Evolutionary conservation across 2,329 filamentous ascomycete genomes (phyloP), one percentile per base, ranked within the genome.

Genomic region (Chaetomiaceae sp.): DNA sequence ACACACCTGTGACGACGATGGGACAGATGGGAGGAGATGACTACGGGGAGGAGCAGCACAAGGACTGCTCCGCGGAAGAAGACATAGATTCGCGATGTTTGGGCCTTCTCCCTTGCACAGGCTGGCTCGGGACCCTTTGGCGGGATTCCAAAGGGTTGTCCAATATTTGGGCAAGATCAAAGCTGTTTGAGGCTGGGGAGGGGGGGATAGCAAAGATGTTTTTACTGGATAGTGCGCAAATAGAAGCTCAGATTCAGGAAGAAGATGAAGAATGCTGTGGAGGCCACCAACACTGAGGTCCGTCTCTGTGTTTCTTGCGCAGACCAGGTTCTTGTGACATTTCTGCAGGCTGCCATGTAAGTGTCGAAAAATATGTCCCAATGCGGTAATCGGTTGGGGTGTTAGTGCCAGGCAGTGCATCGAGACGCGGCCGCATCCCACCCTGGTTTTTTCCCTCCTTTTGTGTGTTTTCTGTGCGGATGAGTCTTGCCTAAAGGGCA

Each of bases 1-100:
- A 14, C 34, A 48, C n/a, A 14, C 9, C 33, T 31, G 27, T n/a
- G 34, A 21, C 25, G 37, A 27, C 25, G 37, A 27, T 43, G 7
- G 31, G 35, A 43, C 21, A 23, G 47, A 44, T 4, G 44, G n/a
- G 27, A 50, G 46, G 50, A 48, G 14, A 51, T 49, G 41, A 31
- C n/a, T n/a, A n/a, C 43, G 47, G 44, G 27, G 25, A 54, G 49
- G 53, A 52, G 51, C 51, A 52, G 48, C 45, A 42, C 13, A 44
- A 14, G 48, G 53, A 5, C 49, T 53, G 49, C 42, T 53, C 50
- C 38, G 51, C 25, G 40, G 51, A n/a, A n/a, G n/a, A n/a, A n/a
- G 39, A 50, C 27, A 50, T 44, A 23, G 23, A 19, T 20, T 50
- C 27, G 47, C 8, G 25, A 27, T 27, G 25, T 42, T 44, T 46